Base-by-base conservation (phyloP, 106 monocot species). In the Amphibolis antarctica region DNA sequence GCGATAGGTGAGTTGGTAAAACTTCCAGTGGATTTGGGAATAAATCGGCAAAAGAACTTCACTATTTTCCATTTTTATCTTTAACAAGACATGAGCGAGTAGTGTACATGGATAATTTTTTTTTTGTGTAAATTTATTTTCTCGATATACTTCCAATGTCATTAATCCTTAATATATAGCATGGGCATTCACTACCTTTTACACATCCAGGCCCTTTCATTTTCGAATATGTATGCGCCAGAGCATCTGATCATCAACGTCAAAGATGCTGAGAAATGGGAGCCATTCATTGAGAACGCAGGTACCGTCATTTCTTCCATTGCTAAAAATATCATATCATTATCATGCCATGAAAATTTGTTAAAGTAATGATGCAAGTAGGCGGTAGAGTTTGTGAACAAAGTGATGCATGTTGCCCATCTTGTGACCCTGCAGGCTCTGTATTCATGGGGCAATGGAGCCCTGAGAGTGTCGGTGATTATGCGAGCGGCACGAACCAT, bases 221-320 rank as follows among this genome's bases (percentile, higher is more conserved):
- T 98, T 71, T 98, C 96, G 43, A 98, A 90, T 59, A 64, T 98
- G 76, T 90, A 98, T 82, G 96, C 96, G 31, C 96, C 96, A 12
- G 96, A 98, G 69, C 96, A 98, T 79, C 62, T 90, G 78, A 98
- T 98, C 44, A 63, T 98, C 55, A 98, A 98, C 55, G 84, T 87
- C 56, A 66, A 81, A 66, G 80, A 90, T 66, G 86, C 96, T 4
- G 96, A 98, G 48, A 82, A 60, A 42, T 90, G 86, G 84, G 96
- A 98, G 70, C 69, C 71, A 31, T 72, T 84, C 29, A 73, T 98
- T 42, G 90, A 98, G 71, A 98, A 90, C 73, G 96, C 96, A 66
- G 94, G 94, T 94, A 76, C 19, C 0, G 10, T 31, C 10, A 25
- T 21, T 66, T 6, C 50, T 65, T 18, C 51, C 25, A 24, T 63